Evolutionary conservation across 2,329 filamentous ascomycete species (phyloP), one percentile per base, ranked within the genome.

Genomic region (Colletotrichum sidae): DNA sequence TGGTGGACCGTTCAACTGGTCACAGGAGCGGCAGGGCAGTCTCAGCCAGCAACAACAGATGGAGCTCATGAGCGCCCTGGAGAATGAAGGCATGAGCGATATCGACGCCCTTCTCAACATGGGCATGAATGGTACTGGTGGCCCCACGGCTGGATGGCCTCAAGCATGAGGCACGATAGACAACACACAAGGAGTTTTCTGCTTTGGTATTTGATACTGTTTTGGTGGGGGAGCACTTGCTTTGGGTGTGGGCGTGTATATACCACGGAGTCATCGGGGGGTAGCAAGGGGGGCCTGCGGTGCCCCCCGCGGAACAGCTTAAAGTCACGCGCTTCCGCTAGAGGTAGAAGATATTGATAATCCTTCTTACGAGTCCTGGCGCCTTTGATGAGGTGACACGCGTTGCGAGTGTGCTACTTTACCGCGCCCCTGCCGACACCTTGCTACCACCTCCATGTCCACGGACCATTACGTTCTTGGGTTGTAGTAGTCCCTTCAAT

Each of bases 21-120:
- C 76, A 3, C 76, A 79, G 34, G 85, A 86, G 73, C 86, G 84
- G 65, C 88, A 88, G 71, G 93, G 89, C 69, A 92, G 85, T 65
- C 81, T 96, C 38, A 94, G 89, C 65, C 90, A 94, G 68, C 87
- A 93, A 72, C 92, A 96, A 77, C 93, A 96, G 77, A 79, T 90
- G 68, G 92, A 97, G 79, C 81, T 97, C 42, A 93, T 96, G 91
- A 88, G 90, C 60, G 89, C 89, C 53, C 84, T 97, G 39, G 92
- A 96, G 76, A 91, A 82, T 70, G 86, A 90, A 69, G 88, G 88
- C 1, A 79, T 89, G 73, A 81, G 80, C 34, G 88, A 90, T 55
- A 89, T 90, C 70, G 84, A 90, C 68, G 82, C 82, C 12, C 87
- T 88, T 60, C 76, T 90, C 70, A 87, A 78, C 55, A 79, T 78